Evolutionary conservation across 75 land plant genomes (phyloP).

Genomic region (Pinus taeda): DNA sequence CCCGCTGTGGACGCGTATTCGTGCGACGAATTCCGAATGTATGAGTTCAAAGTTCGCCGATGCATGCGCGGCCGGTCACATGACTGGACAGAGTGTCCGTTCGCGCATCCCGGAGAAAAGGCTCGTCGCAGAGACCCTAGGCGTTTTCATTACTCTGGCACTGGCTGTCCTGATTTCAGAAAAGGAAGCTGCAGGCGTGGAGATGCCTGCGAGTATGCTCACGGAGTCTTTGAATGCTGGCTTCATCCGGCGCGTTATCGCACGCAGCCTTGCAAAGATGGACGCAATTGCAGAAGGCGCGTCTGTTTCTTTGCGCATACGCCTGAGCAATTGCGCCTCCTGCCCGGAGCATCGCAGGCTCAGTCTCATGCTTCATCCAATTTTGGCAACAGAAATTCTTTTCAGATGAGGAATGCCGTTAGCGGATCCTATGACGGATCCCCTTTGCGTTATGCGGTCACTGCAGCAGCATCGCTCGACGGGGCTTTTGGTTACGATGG

Average conservation of each 20-base stretch:
- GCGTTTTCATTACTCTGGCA: constrained; percentile 61
- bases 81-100: constrained; percentile 89
- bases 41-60: constrained; percentile 73
- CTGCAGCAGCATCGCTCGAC: too few relatives aligned
- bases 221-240: constrained; percentile 91
- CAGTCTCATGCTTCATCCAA: constrained; percentile 9
- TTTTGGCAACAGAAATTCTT: not conserved
- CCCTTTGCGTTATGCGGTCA: too few relatives aligned
- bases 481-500: not conserved
- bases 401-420: not conserved
- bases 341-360: constrained; percentile 7
- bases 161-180: constrained; percentile 55
- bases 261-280: constrained; percentile 82
- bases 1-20: constrained; percentile 42
- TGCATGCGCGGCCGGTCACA: constrained; percentile 69
- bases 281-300: constrained; percentile 48
- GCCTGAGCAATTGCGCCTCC: constrained; percentile 58
- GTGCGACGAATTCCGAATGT: constrained; percentile 79
- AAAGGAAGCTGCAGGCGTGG: constrained; percentile 58
- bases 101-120: constrained; percentile 84
- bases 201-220: constrained; percentile 67
- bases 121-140: constrained; percentile 75
- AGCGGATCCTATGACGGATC: not conserved
- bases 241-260: constrained; percentile 73
- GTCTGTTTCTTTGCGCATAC: constrained; percentile 58